Evolutionary conservation across 108 stramenopile genomes (phyloP).

Genomic region (Cyclotella distinguenda): DNA sequence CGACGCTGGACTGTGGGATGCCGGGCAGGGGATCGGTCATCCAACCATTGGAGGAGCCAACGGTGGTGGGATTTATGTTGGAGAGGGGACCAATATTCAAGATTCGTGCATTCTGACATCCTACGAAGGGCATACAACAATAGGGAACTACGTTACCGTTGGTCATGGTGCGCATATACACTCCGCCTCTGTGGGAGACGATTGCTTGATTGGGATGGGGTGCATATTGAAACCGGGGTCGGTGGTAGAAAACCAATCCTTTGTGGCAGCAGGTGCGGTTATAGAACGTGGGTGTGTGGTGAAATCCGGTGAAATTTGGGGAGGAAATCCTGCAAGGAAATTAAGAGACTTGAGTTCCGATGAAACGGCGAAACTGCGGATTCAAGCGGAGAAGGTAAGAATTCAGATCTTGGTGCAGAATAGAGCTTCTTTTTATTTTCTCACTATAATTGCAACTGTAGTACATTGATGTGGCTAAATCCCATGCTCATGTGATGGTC

Average conservation of each 20-base stretch:
- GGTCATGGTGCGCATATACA: slow-evolving; percentile 85
- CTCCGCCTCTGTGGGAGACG: slow-evolving; percentile 75
- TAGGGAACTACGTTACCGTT: slow-evolving; percentile 85
- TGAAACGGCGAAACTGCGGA: slow-evolving; percentile 64
- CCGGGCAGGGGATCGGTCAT: slow-evolving; percentile 38
- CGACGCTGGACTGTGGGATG: slow-evolving; percentile 33
- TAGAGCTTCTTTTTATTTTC: background rate
- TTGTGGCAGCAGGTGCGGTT: slow-evolving; percentile 85
- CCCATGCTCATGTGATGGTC: slow-evolving; percentile 69
- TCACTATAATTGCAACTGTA: background rate
- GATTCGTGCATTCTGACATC: slow-evolving; percentile 81
- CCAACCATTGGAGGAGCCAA: slow-evolving; percentile 42
- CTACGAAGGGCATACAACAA: slow-evolving; percentile 54
- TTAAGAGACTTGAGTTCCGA: slow-evolving; percentile 69
- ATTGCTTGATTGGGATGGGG: slow-evolving; percentile 89
- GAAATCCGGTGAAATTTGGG: slow-evolving; percentile 81
- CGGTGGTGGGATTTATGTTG: slow-evolving; percentile 83
- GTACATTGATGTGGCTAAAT: slow-evolving; percentile 68
- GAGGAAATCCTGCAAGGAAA: slow-evolving; percentile 82
- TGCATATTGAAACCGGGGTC: slow-evolving; percentile 61
- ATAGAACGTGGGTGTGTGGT: slow-evolving; percentile 55
- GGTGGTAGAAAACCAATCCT: slow-evolving; percentile 60
- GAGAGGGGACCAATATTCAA: slow-evolving; percentile 82
- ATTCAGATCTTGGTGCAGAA: background rate
- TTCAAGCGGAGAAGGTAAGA: slow-evolving; percentile 61